A percentile compares a stretch with the other conserved stretches of the same genome.
Evolutionary conservation across 306 rosid genomes (phyloP).

Genomic region (Cotoneaster glaucophyllus): DNA sequence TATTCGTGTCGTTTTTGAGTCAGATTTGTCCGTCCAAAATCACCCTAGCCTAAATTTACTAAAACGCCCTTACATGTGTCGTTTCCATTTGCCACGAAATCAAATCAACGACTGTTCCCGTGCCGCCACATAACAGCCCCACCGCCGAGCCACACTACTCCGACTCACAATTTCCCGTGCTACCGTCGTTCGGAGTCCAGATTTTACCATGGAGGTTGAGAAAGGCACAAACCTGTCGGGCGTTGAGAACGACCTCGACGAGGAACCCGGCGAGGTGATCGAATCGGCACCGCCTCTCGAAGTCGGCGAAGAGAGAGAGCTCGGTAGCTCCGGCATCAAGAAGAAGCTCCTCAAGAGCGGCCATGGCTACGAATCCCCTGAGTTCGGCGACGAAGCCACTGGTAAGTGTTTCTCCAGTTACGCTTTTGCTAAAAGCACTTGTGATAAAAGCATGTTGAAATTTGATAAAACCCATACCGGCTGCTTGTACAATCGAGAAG

Average conservation of each 20-base stretch:
- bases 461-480: too few species aligned
- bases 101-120: background rate
- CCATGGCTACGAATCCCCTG: constrained; percentile 54
- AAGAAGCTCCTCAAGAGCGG: constrained; percentile 61
- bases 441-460: too few species aligned
- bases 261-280: constrained; percentile 72
- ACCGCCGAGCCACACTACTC: background rate
- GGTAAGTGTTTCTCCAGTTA: constrained; percentile 11
- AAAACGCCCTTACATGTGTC: background rate
- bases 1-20: too few species aligned
- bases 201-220: constrained; percentile 24
- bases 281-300: constrained; percentile 65
- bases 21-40: too few species aligned
- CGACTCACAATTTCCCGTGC: background rate
- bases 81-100: background rate
- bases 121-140: background rate
- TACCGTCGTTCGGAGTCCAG: background rate
- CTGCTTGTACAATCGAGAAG: too few species aligned
- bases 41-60: background rate
- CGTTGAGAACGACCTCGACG: constrained; percentile 38
- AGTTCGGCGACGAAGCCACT: constrained; percentile 47
- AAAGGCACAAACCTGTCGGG: constrained; percentile 31
- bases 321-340: constrained; percentile 24
- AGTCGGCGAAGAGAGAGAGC: constrained; percentile 60
- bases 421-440: too few species aligned